Conservation (phyloP, 139 green algal genomes). For the Spirogloea muscicola region DNA sequence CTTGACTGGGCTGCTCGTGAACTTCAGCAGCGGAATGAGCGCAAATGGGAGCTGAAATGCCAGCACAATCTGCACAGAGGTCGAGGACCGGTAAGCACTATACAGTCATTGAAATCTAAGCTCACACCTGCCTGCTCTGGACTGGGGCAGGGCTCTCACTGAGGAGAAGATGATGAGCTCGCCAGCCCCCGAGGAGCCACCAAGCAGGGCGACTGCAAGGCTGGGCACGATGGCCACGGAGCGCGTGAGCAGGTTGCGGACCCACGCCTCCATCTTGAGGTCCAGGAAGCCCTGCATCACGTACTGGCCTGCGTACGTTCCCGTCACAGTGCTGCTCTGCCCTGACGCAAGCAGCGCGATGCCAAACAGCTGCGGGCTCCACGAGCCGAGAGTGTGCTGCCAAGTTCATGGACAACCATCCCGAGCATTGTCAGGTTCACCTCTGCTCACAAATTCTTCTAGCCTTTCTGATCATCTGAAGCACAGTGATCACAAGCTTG, state of each 20-base stretch:
- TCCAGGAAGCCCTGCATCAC: slow-evolving; percentile 68
- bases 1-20: slow-evolving; percentile 43
- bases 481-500: no score
- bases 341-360: slow-evolving; percentile 54
- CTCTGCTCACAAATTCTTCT: no score
- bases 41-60: slow-evolving; percentile 55
- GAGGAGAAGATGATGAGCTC: slow-evolving; percentile 53
- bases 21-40: slow-evolving; percentile 56
- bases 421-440: background rate
- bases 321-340: slow-evolving; percentile 74
- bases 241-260: slow-evolving; percentile 52
- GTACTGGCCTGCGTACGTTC: slow-evolving; percentile 76
- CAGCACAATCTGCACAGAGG: slow-evolving; percentile 45
- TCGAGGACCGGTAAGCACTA: no score
- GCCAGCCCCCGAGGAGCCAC: slow-evolving; percentile 36
- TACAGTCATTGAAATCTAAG: no score
- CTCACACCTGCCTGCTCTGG: no score
- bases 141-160: slow-evolving; percentile 24
- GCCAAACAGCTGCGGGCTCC: slow-evolving; percentile 36
- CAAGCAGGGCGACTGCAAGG: slow-evolving; percentile 47
- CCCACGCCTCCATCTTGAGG: slow-evolving; percentile 43
- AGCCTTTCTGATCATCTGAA: no score
- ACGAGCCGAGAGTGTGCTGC: slow-evolving; percentile 33
- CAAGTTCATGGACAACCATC: background rate
- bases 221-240: slow-evolving; percentile 50